Evolutionary conservation across 2,329 filamentous ascomycete genomes (phyloP).

Genomic region (Sordariomycetes sp.): DNA sequence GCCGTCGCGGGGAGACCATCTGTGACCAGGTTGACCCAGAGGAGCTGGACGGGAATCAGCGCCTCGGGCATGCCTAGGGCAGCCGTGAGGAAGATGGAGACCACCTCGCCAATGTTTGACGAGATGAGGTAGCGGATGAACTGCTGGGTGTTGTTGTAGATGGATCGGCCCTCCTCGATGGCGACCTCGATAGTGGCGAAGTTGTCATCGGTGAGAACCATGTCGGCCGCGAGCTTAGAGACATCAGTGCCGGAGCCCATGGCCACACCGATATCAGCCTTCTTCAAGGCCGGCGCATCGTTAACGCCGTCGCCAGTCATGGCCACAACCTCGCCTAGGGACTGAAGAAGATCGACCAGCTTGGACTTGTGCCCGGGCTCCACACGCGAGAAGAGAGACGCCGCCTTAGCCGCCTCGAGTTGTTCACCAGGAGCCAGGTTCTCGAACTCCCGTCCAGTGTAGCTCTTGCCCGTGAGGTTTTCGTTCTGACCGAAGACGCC

Average conservation of each 20-base stretch:
- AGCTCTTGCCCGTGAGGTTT: constrained; percentile 84
- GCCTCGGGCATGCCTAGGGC: constrained; percentile 96
- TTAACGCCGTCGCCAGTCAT: constrained; percentile 99
- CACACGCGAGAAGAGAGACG: constrained; percentile 89
- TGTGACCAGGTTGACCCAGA: constrained; percentile 98
- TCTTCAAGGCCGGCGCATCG: constrained; percentile 94
- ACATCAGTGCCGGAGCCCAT: constrained; percentile 99
- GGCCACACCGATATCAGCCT: constrained; percentile 95
- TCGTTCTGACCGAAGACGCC: constrained; percentile 79
- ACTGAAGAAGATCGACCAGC: constrained; percentile 91
- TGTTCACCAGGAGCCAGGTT: constrained; percentile 68
- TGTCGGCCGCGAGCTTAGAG: constrained; percentile 90
- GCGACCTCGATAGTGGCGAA: constrained; percentile 96
- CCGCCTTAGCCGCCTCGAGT: constrained; percentile 71
- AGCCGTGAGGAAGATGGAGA: constrained; percentile 96
- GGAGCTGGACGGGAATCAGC: constrained; percentile 88
- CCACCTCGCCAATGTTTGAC: constrained; percentile 97
- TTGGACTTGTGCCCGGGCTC: constrained; percentile 97
- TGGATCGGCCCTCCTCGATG: constrained; percentile 92
- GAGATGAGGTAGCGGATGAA: constrained; percentile 99
- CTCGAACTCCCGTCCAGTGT: constrained; percentile 91
- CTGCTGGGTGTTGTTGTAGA: constrained; percentile 99
- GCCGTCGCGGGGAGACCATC: constrained; percentile 95
- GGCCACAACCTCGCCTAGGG: constrained; percentile 85
- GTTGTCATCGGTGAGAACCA: constrained; percentile 98